Base-by-base conservation (phyloP, 2,329 filamentous ascomycete genomes). In the Phyllosticta citribraziliensis region DNA sequence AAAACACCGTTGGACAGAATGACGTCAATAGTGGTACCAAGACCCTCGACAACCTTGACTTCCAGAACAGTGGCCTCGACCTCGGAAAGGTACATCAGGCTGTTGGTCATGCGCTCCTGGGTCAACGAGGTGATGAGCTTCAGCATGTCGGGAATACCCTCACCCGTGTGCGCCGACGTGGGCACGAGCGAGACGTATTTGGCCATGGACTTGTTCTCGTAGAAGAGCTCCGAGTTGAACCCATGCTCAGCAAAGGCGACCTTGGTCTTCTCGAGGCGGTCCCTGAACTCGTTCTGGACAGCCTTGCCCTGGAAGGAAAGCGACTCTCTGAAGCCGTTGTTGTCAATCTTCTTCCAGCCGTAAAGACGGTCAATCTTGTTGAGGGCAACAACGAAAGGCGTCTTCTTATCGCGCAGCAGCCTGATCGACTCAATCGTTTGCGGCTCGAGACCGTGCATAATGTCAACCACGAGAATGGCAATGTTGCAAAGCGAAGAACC, bases 281-380 rank as follows among this genome's bases (percentile, higher is more conserved):
- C 93, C 70, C 84, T 84, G 79, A 99, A 99, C 75, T 99, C 94
- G 74, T 90, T 90, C 77, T 96, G 89, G 11, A 97, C 92, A 57
- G 88, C 87, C 78, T 93, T 94, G 79, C 86, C 95, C 78, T 99
- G 94, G 69, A 95, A 82, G 51, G 85, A 84, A 73, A 99, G 80
- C 76, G 88, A 93, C 74, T 97, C 93, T 70, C 91, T 86, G 84
- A 99, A 97, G 63, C 94, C 94, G 73, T 99, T 99, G 84, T 99
- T 96, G 70, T 94, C 91, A 64, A 97, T 91, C 79, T 93, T 91
- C 82, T 96, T 96, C 94, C 95, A 99, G 73, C 91, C 91, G 73
- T 97, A 99, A 17, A 99, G 86, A 84, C 94, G 91, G 84, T 99
- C 94, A 67, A 99, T 97, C 82, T 99, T 99, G 87, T 99, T 99